Conservation (phyloP, 1,284 basidiomycete genomes). For the Lignosus rhinocerotis region DNA sequence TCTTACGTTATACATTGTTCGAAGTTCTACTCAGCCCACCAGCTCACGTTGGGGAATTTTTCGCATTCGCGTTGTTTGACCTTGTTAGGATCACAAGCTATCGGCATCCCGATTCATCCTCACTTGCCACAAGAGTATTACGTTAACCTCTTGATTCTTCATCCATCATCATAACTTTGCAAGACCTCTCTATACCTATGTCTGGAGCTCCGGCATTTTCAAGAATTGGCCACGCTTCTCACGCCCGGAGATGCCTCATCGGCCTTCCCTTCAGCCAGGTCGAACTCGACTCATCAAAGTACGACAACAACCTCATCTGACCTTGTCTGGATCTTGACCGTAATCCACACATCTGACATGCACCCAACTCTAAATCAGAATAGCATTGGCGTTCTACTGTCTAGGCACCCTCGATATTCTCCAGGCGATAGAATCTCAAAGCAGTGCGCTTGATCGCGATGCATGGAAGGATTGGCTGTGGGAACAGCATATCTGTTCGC, state of each 20-base stretch:
- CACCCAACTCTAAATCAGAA: conserved; percentile 40
- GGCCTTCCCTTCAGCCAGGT: conserved; percentile 30
- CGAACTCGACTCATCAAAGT: conserved; percentile 32
- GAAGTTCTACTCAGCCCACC: too few relatives aligned
- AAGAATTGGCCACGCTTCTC: conserved; percentile 25
- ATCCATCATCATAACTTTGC: neutral
- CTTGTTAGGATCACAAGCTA: conserved; percentile 11
- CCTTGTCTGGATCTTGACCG: neutral
- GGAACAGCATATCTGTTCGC: conserved; percentile 70
- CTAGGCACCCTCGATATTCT: conserved; percentile 78
- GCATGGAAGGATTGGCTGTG: conserved; percentile 86
- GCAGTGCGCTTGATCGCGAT: conserved; percentile 51
- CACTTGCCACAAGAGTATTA: too few relatives aligned
- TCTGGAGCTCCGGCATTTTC: conserved; percentile 3
- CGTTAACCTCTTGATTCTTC: neutral
- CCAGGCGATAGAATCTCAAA: conserved; percentile 51
- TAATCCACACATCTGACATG: neutral
- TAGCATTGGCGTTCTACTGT: conserved; percentile 86
- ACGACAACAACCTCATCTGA: neutral
- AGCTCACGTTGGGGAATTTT: neutral
- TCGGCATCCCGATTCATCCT: conserved; percentile 16
- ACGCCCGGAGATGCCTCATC: conserved; percentile 30
- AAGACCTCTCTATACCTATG: neutral
- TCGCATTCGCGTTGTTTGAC: conserved; percentile 4
- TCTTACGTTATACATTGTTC: too few relatives aligned